Percentiles rank a stretch among this genome's conserved stretches.
phyloP scores from a whole-genome alignment of 2,329 filamentous ascomycete genomes.

The Hypomyces perniciosus region DNA sequence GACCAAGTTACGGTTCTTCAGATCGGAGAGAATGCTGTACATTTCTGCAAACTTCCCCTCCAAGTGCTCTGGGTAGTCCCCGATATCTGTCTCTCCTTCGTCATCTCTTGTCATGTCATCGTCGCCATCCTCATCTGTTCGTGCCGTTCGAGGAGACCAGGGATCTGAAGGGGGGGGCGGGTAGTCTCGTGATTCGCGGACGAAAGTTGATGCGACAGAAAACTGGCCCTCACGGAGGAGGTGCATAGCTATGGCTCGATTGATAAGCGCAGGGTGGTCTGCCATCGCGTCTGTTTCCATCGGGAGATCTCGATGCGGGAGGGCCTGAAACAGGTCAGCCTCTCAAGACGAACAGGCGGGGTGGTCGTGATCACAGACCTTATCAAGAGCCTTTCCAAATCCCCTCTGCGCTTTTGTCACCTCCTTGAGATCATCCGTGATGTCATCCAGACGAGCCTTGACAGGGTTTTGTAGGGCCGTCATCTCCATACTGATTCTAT shows the following conservation, averaged over 20 bases:
- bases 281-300: constrained; percentile 77
- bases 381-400: constrained; percentile 80
- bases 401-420: constrained; percentile 76
- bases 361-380: constrained; percentile 41
- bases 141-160: constrained; percentile 14
- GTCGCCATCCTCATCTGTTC: constrained; percentile 23
- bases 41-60: constrained; percentile 79
- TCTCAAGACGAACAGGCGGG: neutral
- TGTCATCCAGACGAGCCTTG: constrained; percentile 70
- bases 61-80: constrained; percentile 44
- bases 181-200: constrained; percentile 59
- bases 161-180: constrained; percentile 19
- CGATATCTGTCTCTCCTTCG: constrained; percentile 21
- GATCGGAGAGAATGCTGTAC: constrained; percentile 79
- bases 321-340: constrained; percentile 22
- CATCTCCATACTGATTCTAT: constrained; percentile 65
- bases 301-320: constrained; percentile 56
- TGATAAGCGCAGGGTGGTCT: constrained; percentile 70
- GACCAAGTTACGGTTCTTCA: constrained; percentile 67
- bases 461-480: constrained; percentile 82
- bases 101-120: constrained; percentile 26
- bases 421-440: constrained; percentile 76
- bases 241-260: constrained; percentile 94
- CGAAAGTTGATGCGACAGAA: constrained; percentile 76
- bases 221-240: constrained; percentile 93